Evolutionary conservation across 768 basidiomycete species (phyloP).

Genomic region (Paxillus ammoniavirescens): DNA sequence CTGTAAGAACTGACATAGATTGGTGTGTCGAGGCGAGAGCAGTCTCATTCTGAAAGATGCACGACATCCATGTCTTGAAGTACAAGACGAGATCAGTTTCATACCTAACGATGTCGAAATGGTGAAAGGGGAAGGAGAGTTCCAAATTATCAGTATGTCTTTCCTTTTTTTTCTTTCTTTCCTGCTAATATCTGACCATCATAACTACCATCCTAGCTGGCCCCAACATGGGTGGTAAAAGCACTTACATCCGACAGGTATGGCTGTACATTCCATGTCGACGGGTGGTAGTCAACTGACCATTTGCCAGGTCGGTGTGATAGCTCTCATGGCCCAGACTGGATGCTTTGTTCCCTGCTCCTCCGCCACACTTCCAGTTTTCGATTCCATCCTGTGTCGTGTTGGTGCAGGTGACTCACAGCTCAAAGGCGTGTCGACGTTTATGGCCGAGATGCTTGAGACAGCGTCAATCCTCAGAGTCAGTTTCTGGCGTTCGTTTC

Average conservation of each 20-base stretch:
- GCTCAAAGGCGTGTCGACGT: constrained; percentile 95
- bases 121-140: constrained; percentile 91
- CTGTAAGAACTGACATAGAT: not conserved
- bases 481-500: constrained; percentile 16
- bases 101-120: constrained; percentile 96
- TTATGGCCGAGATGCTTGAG: constrained; percentile 99
- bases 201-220: constrained; percentile 54
- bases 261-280: not conserved
- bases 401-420: constrained; percentile 98
- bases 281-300: not conserved
- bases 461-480: constrained; percentile 93
- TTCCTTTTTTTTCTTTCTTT: not conserved
- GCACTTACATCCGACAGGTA: constrained; percentile 92
- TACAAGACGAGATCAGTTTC: constrained; percentile 93
- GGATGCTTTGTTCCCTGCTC: constrained; percentile 95
- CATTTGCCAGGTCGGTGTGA: constrained; percentile 72
- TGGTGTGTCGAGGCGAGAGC: constrained; percentile 58
- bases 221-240: constrained; percentile 99
- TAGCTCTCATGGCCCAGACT: constrained; percentile 92
- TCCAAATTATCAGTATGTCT: constrained; percentile 85
- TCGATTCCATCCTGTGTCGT: constrained; percentile 92
- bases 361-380: constrained; percentile 83
- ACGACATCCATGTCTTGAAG: constrained; percentile 94
- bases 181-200: not conserved
- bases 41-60: constrained; percentile 81